Evolutionary conservation across 257 asterid genomes (phyloP), one percentile per base, ranked within the genome.

Genomic region (Solanum microdontum): DNA sequence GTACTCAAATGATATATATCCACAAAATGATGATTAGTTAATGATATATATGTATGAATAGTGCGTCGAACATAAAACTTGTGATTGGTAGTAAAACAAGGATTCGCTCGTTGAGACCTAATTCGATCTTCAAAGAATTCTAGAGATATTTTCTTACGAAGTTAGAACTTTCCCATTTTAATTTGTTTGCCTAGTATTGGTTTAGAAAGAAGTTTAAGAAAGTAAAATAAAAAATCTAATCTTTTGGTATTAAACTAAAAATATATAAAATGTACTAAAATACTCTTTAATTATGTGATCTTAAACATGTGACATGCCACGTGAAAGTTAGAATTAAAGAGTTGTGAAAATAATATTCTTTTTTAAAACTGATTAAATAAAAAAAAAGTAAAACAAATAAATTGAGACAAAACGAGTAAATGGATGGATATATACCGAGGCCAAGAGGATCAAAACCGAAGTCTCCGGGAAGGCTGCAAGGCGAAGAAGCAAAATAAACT

Each of bases 381-480:
- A 40, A 17, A 17, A 2, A 17, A 55, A 0, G 4, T 55, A 2
- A 55, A 55, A 17, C 64, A 6, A 55, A 55, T 1, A 55, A 55
- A 55, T 55, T 55, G 11, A 55, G 1, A 55, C 11, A 55, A 0
- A 55, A 19, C 4, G 24, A 19, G 64, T 55, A 55, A 55, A 55
- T 19, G 64, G 0, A 55, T 19, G 64, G 0, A 72, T 73, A 21
- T 11, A 73, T 73, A 97, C 99, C 92, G 83, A 95, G 94, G 84
- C 99, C 99, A n/a, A 97, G 96, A 87, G 99, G 99, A 82, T 97
- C 99, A 23, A 97, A 97, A 66, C 99, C 99, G 13, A 94, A 97
- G 92, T 97, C 99, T 88, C 98, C 99, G 0, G 99, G 99, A 70
- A 97, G 99, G 94, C 99, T 97, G 98, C 97, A 93, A 5, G 17